Evolutionary conservation across 352 stramenopile genomes (phyloP).

Genomic region (Pythium biforme): DNA sequence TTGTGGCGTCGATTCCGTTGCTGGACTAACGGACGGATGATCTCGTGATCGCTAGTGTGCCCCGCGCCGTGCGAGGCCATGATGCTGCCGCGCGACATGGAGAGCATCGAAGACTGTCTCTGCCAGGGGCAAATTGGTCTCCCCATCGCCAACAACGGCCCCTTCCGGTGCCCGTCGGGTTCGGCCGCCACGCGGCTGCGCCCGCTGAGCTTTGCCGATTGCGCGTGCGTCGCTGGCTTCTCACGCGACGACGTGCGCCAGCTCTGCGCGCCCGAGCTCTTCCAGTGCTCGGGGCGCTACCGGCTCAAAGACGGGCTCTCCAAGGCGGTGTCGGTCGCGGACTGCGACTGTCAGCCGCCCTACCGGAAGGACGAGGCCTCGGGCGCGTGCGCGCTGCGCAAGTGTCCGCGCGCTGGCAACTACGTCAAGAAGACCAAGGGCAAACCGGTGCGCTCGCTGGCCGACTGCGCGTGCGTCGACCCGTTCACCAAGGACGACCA

Average conservation of each 20-base stretch:
- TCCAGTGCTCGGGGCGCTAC: conserved; percentile 65
- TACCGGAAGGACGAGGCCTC: conserved; percentile 69
- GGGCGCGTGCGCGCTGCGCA: conserved; percentile 46
- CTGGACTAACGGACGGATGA: neutral
- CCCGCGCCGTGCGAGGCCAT: conserved; percentile 65
- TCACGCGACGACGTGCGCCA: conserved; percentile 42
- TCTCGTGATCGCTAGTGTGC: conserved; percentile 36
- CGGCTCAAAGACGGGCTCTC: conserved; percentile 33
- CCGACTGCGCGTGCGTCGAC: conserved; percentile 61
- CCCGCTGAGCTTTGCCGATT: conserved; percentile 46
- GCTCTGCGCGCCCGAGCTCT: conserved; percentile 32
- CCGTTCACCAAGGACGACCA: conserved; percentile 72
- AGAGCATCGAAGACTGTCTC: conserved; percentile 69
- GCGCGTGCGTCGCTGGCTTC: conserved; percentile 31
- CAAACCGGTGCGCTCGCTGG: conserved; percentile 50
- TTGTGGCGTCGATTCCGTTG: neutral
- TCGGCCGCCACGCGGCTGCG: conserved; percentile 32
- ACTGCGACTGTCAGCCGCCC: conserved; percentile 72
- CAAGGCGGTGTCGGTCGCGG: conserved; percentile 43
- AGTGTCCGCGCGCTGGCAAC: conserved; percentile 73
- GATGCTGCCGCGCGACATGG: conserved; percentile 83
- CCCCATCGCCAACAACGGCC: conserved; percentile 8
- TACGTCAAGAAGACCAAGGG: conserved; percentile 54
- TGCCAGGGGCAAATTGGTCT: conserved; percentile 33
- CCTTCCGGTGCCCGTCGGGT: conserved; percentile 39